These are phyloP conservation scores for Sarocladiaceae sp. DNA, from an alignment of 2,329 filamentous ascomycete genomes.

Conservation along the genomic window DNA sequence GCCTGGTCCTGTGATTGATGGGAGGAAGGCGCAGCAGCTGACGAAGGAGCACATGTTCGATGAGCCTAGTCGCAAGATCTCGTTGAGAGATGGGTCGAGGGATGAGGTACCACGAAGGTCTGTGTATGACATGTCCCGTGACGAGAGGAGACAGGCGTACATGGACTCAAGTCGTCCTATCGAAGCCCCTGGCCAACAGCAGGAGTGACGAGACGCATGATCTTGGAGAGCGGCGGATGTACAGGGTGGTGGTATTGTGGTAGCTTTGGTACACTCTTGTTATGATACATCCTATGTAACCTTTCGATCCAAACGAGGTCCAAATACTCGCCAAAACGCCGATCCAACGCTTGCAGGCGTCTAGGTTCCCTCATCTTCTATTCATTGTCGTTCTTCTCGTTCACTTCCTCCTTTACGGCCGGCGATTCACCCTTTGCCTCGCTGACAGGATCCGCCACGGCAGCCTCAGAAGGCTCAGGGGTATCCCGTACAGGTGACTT, in stretches of 20 bases:
- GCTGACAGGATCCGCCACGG: not conserved
- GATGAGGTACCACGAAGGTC: not conserved
- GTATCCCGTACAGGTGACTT: not conserved
- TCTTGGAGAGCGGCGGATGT: too few species aligned
- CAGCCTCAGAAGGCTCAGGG: not conserved
- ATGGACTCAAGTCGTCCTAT: not conserved
- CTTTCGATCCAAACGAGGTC: not conserved
- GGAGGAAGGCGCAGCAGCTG: not conserved
- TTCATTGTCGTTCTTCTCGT: not conserved
- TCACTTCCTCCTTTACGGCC: slow-evolving; percentile 7
- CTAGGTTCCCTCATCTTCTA: too few species aligned
- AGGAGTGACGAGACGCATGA: not conserved
- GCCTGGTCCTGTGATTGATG: slow-evolving; percentile 9
- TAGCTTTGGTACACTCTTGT: not conserved
- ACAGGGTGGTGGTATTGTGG: too few species aligned
- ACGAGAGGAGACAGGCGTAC: not conserved
- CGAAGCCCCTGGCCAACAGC: not conserved
- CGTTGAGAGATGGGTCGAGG: not conserved
- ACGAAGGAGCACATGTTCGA: slow-evolving; percentile 1
- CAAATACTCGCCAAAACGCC: not conserved
- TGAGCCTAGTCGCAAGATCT: not conserved
- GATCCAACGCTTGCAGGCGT: too few species aligned
- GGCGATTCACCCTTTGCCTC: not conserved
- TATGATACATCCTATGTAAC: not conserved
- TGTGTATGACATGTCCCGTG: not conserved